phyloP scores from a whole-genome alignment of 2,329 filamentous ascomycete species.

The Lachnum nothofagi region DNA sequence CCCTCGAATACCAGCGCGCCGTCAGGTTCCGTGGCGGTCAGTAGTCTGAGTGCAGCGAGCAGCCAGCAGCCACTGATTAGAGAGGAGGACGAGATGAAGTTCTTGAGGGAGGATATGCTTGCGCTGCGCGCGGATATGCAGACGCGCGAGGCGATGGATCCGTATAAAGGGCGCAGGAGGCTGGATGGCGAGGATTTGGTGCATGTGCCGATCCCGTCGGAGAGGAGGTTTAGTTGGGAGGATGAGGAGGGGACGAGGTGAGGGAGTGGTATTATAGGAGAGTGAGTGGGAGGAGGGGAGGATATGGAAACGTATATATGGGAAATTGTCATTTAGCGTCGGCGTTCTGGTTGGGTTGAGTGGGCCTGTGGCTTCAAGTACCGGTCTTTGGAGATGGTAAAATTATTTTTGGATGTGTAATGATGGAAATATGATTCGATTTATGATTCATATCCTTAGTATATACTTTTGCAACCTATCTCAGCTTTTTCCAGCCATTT shows the following conservation, averaged over 20 bases:
- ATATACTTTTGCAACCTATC: too few relatives aligned
- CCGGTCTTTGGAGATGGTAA: too few relatives aligned
- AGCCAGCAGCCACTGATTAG: neutral
- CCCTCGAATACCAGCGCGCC: neutral
- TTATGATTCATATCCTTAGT: too few relatives aligned
- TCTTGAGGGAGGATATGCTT: conserved; percentile 16
- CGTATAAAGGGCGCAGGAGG: conserved; percentile 15
- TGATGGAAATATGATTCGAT: too few relatives aligned
- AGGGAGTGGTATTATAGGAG: conserved; percentile 2
- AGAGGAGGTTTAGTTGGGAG: conserved; percentile 26
- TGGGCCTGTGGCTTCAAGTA: too few relatives aligned
- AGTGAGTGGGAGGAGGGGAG: too few relatives aligned
- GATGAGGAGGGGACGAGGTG: conserved; percentile 19
- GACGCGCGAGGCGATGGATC: conserved; percentile 13
- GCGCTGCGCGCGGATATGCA: conserved; percentile 11
- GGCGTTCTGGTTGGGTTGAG: too few relatives aligned
- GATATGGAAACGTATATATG: neutral
- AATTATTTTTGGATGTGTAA: too few relatives aligned
- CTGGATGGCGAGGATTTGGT: conserved; percentile 25
- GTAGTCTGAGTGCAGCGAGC: conserved; percentile 1
- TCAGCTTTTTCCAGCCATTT: too few relatives aligned
- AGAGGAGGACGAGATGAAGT: conserved; percentile 13
- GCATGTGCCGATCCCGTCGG: conserved; percentile 24
- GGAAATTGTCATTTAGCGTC: conserved; percentile 10
- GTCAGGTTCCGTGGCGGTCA: neutral